Evolutionary conservation across 2,329 filamentous ascomycete species (phyloP).

Genomic region (Trichoderma simmonsii): DNA sequence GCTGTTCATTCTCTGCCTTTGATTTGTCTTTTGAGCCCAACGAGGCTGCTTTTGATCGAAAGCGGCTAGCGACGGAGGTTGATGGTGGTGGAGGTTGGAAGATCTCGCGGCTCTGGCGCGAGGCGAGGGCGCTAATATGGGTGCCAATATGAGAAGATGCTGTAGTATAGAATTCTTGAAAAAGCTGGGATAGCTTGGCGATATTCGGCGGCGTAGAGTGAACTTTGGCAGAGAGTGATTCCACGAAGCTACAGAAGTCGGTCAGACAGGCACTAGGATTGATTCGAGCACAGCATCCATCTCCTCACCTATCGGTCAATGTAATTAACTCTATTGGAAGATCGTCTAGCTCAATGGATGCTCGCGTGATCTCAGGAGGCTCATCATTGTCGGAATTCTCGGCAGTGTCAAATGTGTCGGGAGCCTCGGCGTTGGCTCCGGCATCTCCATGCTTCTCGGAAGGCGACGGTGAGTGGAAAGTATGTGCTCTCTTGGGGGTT

Average conservation of each 20-base stretch:
- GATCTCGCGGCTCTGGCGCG: constrained; percentile 66
- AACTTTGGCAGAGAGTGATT: constrained; percentile 82
- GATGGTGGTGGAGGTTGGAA: constrained; percentile 55
- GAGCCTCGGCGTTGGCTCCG: constrained; percentile 31
- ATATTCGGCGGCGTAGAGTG: constrained; percentile 80
- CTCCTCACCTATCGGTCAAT: constrained; percentile 73
- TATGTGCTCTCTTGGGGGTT: constrained; percentile 45
- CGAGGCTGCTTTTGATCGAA: constrained; percentile 55
- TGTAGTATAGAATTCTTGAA: constrained; percentile 88
- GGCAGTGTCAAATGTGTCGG: constrained; percentile 50
- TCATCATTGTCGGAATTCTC: constrained; percentile 44
- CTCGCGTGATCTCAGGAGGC: constrained; percentile 44
- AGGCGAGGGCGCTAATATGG: constrained; percentile 77
- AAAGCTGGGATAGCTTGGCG: constrained; percentile 77
- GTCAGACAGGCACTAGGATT: not conserved
- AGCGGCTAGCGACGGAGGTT: constrained; percentile 54
- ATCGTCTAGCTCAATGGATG: constrained; percentile 75
- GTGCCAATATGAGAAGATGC: constrained; percentile 81
- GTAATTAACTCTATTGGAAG: constrained; percentile 92
- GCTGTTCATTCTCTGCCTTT: constrained; percentile 56
- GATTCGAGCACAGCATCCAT: not conserved
- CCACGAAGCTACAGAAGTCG: constrained; percentile 67
- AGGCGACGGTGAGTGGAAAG: constrained; percentile 41
- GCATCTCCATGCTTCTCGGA: constrained; percentile 27
- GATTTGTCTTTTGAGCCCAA: constrained; percentile 52